phyloP scores from a whole-genome alignment of 2,329 filamentous ascomycete species.

The Lasiodiplodia sp. region DNA sequence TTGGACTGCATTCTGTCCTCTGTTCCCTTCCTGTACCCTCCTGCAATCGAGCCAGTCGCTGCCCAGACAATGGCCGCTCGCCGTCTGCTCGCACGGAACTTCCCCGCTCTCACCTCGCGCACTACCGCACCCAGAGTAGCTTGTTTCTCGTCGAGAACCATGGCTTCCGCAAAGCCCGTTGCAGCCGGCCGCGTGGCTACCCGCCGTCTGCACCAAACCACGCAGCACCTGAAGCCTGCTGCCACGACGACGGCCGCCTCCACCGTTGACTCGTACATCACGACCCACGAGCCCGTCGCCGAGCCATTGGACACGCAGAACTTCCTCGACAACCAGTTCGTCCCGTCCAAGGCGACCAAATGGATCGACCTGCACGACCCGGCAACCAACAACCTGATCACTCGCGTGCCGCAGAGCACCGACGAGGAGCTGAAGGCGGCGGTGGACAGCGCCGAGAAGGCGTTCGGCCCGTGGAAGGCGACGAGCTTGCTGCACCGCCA shows the following conservation, averaged over 20 bases:
- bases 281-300: constrained; percentile 73
- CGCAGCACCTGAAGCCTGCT: constrained; percentile 57
- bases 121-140: constrained; percentile 44
- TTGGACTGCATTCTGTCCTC: neutral
- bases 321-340: constrained; percentile 83
- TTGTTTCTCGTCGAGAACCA: constrained; percentile 49
- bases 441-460: constrained; percentile 77
- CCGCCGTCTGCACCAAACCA: constrained; percentile 62
- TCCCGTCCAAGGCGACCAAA: constrained; percentile 70
- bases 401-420: constrained; percentile 82
- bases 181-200: constrained; percentile 39
- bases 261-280: constrained; percentile 68
- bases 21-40: neutral
- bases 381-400: constrained; percentile 85
- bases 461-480: constrained; percentile 75
- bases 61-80: constrained; percentile 51
- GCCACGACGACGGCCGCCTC: constrained; percentile 58
- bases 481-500: constrained; percentile 77
- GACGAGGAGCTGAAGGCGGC: constrained; percentile 77
- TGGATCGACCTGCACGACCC: constrained; percentile 85
- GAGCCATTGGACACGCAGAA: constrained; percentile 76
- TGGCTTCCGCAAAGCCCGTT: constrained; percentile 39
- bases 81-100: constrained; percentile 51
- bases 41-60: neutral
- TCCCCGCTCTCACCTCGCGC: constrained; percentile 50